phyloP scores from a whole-genome alignment of 768 basidiomycete genomes.

The Coprinopsis strossmayeri region DNA sequence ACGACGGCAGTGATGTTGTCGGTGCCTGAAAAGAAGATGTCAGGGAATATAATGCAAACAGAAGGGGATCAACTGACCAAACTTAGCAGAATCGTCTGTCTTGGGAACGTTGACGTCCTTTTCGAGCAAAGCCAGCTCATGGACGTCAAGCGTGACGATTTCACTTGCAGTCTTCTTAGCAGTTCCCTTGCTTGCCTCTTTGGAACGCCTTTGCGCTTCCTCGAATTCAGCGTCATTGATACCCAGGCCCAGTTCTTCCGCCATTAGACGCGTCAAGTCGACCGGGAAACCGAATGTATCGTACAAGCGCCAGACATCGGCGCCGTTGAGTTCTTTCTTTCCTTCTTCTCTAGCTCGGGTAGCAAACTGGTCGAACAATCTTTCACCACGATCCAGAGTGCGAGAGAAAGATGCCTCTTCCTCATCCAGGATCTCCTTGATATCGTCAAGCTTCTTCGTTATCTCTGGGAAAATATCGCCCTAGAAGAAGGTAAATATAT shows the following conservation, averaged over 20 bases:
- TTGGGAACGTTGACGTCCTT: conserved; percentile 72
- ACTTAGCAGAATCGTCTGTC: conserved; percentile 91
- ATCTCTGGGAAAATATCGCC: conserved; percentile 91
- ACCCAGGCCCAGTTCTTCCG: conserved; percentile 79
- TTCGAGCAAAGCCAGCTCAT: conserved; percentile 86
- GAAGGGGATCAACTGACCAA: conserved; percentile 46
- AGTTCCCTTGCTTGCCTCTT: conserved; percentile 85
- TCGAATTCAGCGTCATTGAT: conserved; percentile 90
- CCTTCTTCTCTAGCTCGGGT: conserved; percentile 56
- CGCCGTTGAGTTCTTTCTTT: conserved; percentile 66
- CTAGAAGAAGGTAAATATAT: conserved; percentile 31
- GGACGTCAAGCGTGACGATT: conserved; percentile 89
- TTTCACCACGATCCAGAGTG: conserved; percentile 96
- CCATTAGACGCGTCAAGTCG: conserved; percentile 95
- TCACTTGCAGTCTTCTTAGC: conserved; percentile 63
- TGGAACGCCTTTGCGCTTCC: conserved; percentile 79
- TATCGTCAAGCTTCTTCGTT: conserved; percentile 68
- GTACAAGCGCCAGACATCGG: conserved; percentile 95
- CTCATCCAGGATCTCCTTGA: conserved; percentile 94
- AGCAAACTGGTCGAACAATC: conserved; percentile 88
- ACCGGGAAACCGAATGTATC: conserved; percentile 99
- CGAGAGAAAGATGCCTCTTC: conserved; percentile 97
- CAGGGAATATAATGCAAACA: not conserved
- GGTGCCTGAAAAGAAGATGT: conserved; percentile 41
- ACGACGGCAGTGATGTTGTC: conserved; percentile 73